Evolutionary conservation across 257 asterid genomes (phyloP), one percentile per base, ranked within the genome.

Genomic region (Nicotiana paniculata): DNA sequence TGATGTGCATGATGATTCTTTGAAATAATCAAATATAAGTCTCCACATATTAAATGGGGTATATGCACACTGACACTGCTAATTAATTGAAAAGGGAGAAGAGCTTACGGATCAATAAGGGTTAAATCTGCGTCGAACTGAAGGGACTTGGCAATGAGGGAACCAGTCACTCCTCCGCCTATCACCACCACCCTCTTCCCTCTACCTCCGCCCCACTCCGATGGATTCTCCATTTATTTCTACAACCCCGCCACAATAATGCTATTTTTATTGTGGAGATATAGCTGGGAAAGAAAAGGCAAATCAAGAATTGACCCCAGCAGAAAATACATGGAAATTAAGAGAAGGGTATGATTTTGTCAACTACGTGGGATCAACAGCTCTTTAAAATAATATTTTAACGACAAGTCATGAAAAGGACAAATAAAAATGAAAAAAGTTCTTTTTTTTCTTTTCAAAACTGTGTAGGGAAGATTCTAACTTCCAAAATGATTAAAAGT

Each of bases 151-250:
- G 97, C 97, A 85, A 95, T 61, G 70, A 95, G 88, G 26, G 98
- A 89, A 37, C 97, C 98, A 0, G 96, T 97, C 0, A 95, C 95
- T 85, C 98, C 98, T 17, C 98, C 97, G 65, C 98, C 97, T 4
- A 95, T 88, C 68, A 95, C 95, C 89, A 90, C 97, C 88, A 93
- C 96, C 83, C 93, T 89, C 89, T 90, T 93, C 92, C 97, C 91
- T 24, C 95, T 85, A 2, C 90, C 93, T n/a, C 92, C 91, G 57
- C 81, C 86, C 86, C 85, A 35, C 84, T 90, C 94, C 84, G 87
- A 77, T 54, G 89, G 84, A 77, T 62, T 81, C 83, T 88, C 84
- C 90, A 81, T 89, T 90, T 26, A 43, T 79, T 67, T 82, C 65
- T 86, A 59, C 84, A 79, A 84, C 81, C 67, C 68, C 66, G 35